Evolutionary conservation across 2,329 filamentous ascomycete species (phyloP).

Genomic region (Calonectria pseudoreteaudii): DNA sequence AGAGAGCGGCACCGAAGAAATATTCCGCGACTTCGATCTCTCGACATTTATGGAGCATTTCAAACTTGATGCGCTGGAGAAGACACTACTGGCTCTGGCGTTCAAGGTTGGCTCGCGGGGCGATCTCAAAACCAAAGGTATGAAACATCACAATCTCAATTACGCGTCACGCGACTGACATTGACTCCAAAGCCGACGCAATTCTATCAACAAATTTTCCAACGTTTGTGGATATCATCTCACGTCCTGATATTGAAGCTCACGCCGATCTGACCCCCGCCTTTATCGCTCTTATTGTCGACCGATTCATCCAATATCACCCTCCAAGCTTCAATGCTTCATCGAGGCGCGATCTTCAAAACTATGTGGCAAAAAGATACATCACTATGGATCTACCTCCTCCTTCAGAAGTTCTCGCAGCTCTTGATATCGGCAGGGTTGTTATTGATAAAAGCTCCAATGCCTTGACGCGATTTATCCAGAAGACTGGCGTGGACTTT

Average conservation of each 20-base stretch:
- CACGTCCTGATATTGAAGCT: slow-evolving; percentile 70
- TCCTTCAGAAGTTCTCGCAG: slow-evolving; percentile 77
- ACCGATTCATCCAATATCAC: slow-evolving; percentile 88
- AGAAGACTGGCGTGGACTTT: slow-evolving; percentile 78
- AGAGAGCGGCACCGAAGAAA: slow-evolving; percentile 89
- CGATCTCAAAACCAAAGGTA: slow-evolving; percentile 92
- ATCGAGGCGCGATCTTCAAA: slow-evolving; percentile 75
- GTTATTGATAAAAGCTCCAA: slow-evolving; percentile 69
- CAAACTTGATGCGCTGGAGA: slow-evolving; percentile 88
- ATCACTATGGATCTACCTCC: slow-evolving; percentile 71
- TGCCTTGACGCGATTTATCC: slow-evolving; percentile 74
- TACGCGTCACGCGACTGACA: slow-evolving; percentile 59
- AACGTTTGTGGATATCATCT: slow-evolving; percentile 82
- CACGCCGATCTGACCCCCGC: slow-evolving; percentile 75
- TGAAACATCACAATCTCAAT: slow-evolving; percentile 37
- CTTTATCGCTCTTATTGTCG: slow-evolving; percentile 84
- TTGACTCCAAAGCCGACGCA: slow-evolving; percentile 76
- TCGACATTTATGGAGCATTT: slow-evolving; percentile 96
- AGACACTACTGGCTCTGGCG: slow-evolving; percentile 87
- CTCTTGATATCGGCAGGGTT: slow-evolving; percentile 76
- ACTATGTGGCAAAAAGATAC: slow-evolving; percentile 77
- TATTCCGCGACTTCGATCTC: slow-evolving; percentile 97
- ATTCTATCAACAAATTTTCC: slow-evolving; percentile 85
- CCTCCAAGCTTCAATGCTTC: slow-evolving; percentile 86
- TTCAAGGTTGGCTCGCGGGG: slow-evolving; percentile 85